phyloP scores from a whole-genome alignment of 345 rosid species.

The Aquilaria malaccensis region DNA sequence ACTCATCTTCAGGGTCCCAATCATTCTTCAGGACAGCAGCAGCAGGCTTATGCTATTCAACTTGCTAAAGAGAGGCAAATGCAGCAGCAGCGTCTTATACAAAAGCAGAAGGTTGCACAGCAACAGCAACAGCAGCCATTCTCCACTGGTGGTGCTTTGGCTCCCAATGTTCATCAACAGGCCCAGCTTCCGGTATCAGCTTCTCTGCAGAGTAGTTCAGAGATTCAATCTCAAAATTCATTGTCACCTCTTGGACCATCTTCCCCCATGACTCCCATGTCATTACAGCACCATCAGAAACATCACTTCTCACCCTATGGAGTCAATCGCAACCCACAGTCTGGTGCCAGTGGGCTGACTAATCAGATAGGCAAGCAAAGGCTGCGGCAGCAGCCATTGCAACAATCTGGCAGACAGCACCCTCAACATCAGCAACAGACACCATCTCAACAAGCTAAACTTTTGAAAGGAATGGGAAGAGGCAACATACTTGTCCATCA shows the following conservation, averaged over 20 bases:
- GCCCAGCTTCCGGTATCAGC: conserved; percentile 58
- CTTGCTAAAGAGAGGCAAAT: conserved; percentile 57
- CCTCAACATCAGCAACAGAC: conserved; percentile 65
- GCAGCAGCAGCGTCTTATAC: conserved; percentile 67
- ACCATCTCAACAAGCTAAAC: conserved; percentile 51
- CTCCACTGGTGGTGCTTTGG: conserved; percentile 41
- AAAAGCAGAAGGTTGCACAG: conserved; percentile 30
- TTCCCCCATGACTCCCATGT: conserved; percentile 45
- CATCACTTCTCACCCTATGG: conserved; percentile 53
- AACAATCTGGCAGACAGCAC: conserved; percentile 72
- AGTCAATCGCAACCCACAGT: conserved; percentile 41
- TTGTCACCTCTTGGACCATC: conserved; percentile 36
- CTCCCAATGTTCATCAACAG: conserved; percentile 54
- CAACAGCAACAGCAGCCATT: conserved; percentile 36
- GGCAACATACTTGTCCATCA: conserved; percentile 59
- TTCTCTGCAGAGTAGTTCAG: conserved; percentile 53
- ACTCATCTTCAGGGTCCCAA: conserved; percentile 53
- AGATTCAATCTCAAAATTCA: conserved; percentile 47
- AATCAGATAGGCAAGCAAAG: conserved; percentile 77
- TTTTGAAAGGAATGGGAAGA: conserved; percentile 65
- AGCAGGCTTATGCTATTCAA: conserved; percentile 55
- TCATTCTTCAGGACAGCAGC: conserved; percentile 50
- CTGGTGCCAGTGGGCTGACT: conserved; percentile 40
- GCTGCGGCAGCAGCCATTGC: conserved; percentile 70
- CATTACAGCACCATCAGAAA: conserved; percentile 50